Evolutionary conservation across 2,329 filamentous ascomycete genomes (phyloP).

Genomic region (Teratosphaeria zuluensis): DNA sequence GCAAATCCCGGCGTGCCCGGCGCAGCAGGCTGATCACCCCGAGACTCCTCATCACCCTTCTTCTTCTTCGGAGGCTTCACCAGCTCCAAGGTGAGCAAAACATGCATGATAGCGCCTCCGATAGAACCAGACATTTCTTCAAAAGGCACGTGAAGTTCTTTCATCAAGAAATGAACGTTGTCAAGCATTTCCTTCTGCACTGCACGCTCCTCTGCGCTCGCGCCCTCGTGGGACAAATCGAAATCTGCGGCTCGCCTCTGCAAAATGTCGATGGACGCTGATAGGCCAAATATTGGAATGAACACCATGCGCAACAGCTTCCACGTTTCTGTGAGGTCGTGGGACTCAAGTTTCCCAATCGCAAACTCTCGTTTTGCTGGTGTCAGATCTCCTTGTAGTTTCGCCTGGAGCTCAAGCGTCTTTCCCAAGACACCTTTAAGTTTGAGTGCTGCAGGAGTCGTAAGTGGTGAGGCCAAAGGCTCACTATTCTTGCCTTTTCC

Average conservation of each 20-base stretch:
- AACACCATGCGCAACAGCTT: constrained; percentile 51
- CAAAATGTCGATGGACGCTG: constrained; percentile 62
- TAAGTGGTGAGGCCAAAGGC: constrained; percentile 46
- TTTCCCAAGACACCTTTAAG: constrained; percentile 19
- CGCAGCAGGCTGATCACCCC: constrained; percentile 28
- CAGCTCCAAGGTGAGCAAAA: constrained; percentile 45
- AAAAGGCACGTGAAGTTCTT: constrained; percentile 58
- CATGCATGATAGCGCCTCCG: constrained; percentile 57
- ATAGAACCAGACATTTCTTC: constrained; percentile 52
- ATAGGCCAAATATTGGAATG: constrained; percentile 58
- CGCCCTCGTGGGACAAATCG: constrained; percentile 1
- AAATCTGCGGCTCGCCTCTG: constrained; percentile 49
- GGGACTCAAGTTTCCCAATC: constrained; percentile 54
- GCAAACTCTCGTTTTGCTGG: constrained; percentile 69
- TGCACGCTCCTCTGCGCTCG: constrained; percentile 7
- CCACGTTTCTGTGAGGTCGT: constrained; percentile 54
- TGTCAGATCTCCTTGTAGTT: constrained; percentile 55
- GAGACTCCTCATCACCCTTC: constrained; percentile 28
- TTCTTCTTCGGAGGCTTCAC: constrained; percentile 26
- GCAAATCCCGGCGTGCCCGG: constrained; percentile 54
- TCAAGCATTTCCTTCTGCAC: constrained; percentile 16
- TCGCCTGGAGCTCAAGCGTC: constrained; percentile 45
- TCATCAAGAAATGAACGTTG: constrained; percentile 57
- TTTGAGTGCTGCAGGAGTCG: constrained; percentile 22
- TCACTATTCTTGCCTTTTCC: constrained; percentile 27